Evolutionary conservation across 108 stramenopile genomes (phyloP).

Genomic region (Stephanodiscus minutulus): DNA sequence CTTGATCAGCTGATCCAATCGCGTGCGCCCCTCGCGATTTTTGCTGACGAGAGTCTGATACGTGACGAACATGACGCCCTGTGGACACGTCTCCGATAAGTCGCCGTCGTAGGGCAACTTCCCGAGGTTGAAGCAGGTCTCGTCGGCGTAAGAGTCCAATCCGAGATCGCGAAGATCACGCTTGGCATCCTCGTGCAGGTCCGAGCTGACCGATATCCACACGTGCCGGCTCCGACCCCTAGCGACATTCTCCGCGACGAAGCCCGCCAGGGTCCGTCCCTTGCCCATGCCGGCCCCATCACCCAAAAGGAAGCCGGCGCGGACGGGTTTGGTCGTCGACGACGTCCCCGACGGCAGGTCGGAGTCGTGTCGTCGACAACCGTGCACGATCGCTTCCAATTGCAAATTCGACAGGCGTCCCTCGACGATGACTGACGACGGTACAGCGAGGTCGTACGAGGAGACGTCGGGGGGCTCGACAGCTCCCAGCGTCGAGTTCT

Average conservation of each 20-base stretch:
- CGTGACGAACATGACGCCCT: conserved; percentile 61
- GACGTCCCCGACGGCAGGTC: too few species aligned
- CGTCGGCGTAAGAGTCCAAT: conserved; percentile 27
- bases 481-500: conserved; percentile 29
- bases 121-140: conserved; percentile 39
- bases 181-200: conserved; percentile 62
- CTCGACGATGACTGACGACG: neutral
- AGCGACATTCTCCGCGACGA: conserved; percentile 54
- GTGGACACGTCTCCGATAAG: conserved; percentile 13
- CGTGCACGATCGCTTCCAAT: conserved; percentile 45
- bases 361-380: conserved; percentile 30
- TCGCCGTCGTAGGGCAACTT: conserved; percentile 43
- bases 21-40: conserved; percentile 20
- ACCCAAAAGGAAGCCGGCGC: conserved; percentile 66
- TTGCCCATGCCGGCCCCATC: conserved; percentile 85
- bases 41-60: conserved; percentile 50
- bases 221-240: conserved; percentile 52
- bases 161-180: conserved; percentile 52
- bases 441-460: conserved; percentile 1
- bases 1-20: conserved; percentile 59
- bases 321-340: neutral
- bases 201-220: conserved; percentile 50
- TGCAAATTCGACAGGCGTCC: conserved; percentile 41
- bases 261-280: conserved; percentile 60
- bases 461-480: conserved; percentile 40